Conservation (phyloP, 176 grass and related monocot genomes). For the Chloris gayana region DNA sequence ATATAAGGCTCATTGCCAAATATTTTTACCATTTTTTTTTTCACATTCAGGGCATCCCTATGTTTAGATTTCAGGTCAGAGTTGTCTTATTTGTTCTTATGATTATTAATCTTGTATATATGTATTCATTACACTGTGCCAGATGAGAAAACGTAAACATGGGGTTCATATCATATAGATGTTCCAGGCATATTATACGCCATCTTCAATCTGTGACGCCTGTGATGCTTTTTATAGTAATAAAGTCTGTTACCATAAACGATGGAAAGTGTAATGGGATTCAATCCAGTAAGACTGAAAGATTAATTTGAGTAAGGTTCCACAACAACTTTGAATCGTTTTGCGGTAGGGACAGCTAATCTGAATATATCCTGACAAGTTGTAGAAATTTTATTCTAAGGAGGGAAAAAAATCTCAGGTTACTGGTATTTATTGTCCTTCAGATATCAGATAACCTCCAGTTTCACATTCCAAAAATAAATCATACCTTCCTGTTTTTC, state of each 20-base stretch:
- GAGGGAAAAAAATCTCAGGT: background rate
- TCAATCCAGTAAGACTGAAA: background rate
- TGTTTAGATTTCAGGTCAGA: background rate
- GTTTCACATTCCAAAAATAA: slow-evolving; percentile 52
- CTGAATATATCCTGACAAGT: background rate
- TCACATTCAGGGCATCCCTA: background rate
- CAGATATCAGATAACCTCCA: slow-evolving; percentile 31
- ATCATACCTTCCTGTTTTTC: slow-evolving; percentile 23
- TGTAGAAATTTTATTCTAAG: background rate
- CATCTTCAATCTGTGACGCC: background rate
- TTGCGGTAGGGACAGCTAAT: background rate
- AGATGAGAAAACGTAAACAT: slow-evolving; percentile 1
- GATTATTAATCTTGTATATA: slow-evolving; percentile 6
- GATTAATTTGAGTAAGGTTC: background rate
- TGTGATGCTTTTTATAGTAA: background rate
- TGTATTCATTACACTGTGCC: background rate
- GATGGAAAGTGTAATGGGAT: background rate
- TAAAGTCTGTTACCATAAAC: background rate
- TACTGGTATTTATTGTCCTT: background rate
- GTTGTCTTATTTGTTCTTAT: background rate
- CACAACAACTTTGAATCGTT: background rate
- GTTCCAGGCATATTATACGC: background rate
- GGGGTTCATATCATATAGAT: background rate
- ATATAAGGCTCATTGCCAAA: slow-evolving; percentile 8
- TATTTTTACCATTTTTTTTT: background rate